Evolutionary conservation across 208 protist species (phyloP), one percentile per base, ranked within the genome.

Genomic region (Porcisia deanei): DNA sequence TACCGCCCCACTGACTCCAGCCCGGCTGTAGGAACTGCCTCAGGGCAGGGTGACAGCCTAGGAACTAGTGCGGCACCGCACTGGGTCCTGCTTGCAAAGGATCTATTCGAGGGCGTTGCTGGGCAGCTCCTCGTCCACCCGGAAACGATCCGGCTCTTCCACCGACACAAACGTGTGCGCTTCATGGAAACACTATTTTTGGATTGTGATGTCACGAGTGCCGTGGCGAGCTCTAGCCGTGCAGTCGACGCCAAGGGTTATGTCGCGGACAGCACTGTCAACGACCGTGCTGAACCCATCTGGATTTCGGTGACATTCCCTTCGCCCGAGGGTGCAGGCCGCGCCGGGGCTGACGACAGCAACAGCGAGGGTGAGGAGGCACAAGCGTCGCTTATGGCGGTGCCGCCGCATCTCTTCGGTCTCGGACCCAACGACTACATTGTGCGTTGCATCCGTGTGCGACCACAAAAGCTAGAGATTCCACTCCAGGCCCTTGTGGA

Each of bases 61-160:
- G 63, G 20, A 47, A 57, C 8, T 39, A 22, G 45, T 43, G 64
- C 39, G 1, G 47, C 65, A 3, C 72, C 78, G 37, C 67, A 81
- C 65, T 92, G 88, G 88, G 53, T 88, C 18, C 61, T 92, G 68
- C 47, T 86, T 4, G 84, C 84, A 4, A 86, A 87, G 68, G 84
- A 83, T 52, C 69, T 96, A 4, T 96, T 88, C 65, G 91, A 96
- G 64, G 80, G 71, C 9, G 75, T 96, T 45, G 89, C 87, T 18
- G n/a, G 64, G 6, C 77, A 79, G 30, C 72, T 96, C 22, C 73
- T 76, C 18, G 72, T 90, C 39, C 91, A 96, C 77, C 91, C 91
- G 37, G 82, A 91, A 71, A 77, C 80, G 12, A 85, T 96, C 61
- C 79, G 84, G 66, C 20, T 96, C 25, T 89, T 76, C 54, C 85